Evolutionary conservation across 2,329 filamentous ascomycete genomes (phyloP).

Genomic region (Blastomyces percursus): DNA sequence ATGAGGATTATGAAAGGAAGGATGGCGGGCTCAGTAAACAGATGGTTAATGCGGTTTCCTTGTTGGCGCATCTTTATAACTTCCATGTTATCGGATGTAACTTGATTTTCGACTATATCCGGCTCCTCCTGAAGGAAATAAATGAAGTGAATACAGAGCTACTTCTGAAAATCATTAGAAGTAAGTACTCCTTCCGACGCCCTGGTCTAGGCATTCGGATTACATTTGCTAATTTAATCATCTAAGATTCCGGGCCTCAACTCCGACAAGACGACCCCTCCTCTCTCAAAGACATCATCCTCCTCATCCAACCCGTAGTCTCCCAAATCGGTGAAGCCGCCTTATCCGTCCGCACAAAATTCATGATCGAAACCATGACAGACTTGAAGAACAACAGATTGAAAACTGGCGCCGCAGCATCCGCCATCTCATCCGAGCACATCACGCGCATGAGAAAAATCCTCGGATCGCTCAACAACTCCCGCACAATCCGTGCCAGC

Average conservation of each 20-base stretch:
- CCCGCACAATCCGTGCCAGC: slow-evolving; percentile 55
- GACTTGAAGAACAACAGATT: slow-evolving; percentile 90
- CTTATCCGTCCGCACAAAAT: slow-evolving; percentile 78
- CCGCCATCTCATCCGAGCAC: slow-evolving; percentile 65
- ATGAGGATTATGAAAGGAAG: slow-evolving; percentile 47
- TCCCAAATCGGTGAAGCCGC: slow-evolving; percentile 55
- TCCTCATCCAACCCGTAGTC: slow-evolving; percentile 63
- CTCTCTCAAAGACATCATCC: slow-evolving; percentile 77
- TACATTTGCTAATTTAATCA: slow-evolving; percentile 11
- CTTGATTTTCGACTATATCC: slow-evolving; percentile 84
- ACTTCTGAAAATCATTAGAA: slow-evolving; percentile 70
- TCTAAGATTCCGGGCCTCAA: slow-evolving; percentile 58
- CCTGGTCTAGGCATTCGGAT: not conserved
- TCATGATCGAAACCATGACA: slow-evolving; percentile 95
- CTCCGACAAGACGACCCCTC: slow-evolving; percentile 81
- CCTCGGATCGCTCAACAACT: slow-evolving; percentile 61
- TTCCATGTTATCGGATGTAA: slow-evolving; percentile 77
- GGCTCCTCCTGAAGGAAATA: slow-evolving; percentile 60
- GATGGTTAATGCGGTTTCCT: slow-evolving; percentile 64
- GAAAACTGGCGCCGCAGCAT: slow-evolving; percentile 61
- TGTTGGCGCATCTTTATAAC: slow-evolving; percentile 80
- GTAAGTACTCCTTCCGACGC: slow-evolving; percentile 22
- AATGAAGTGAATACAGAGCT: slow-evolving; percentile 83
- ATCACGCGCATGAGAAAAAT: slow-evolving; percentile 81
- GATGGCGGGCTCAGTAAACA: slow-evolving; percentile 37